Conservation (phyloP, 345 rosid genomes). For the Eucalyptus curtisii region DNA sequence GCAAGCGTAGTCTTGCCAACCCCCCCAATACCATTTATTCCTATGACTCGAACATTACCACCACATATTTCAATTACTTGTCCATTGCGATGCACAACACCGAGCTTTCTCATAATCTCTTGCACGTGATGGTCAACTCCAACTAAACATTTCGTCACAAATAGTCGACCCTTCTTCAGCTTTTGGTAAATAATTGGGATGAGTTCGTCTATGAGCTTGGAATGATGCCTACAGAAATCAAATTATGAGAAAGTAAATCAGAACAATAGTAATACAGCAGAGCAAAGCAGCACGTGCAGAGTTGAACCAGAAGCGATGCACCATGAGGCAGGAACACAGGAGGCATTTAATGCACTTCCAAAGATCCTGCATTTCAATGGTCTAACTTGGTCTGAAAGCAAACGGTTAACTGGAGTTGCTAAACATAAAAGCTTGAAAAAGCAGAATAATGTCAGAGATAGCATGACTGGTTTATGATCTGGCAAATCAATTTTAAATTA, state of each 20-base stretch:
- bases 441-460: neutral
- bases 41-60: neutral
- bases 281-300: neutral
- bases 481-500: neutral
- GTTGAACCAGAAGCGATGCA: neutral
- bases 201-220: neutral
- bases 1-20: neutral
- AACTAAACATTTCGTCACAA: too few relatives aligned
- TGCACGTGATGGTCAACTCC: too few relatives aligned
- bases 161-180: too few relatives aligned
- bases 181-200: too few relatives aligned
- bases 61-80: neutral
- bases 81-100: neutral
- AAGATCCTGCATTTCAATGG: neutral
- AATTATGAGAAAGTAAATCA: neutral
- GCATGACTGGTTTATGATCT: neutral
- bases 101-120: too few relatives aligned
- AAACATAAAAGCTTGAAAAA: neutral
- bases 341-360: neutral
- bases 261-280: neutral
- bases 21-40: neutral
- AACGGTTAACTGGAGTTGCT: neutral
- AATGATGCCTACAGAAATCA: neutral
- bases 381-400: neutral
- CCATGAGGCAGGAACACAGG: neutral